Conservation (phyloP, 768 basidiomycete genomes). For the Tephrocybe sp. region DNA sequence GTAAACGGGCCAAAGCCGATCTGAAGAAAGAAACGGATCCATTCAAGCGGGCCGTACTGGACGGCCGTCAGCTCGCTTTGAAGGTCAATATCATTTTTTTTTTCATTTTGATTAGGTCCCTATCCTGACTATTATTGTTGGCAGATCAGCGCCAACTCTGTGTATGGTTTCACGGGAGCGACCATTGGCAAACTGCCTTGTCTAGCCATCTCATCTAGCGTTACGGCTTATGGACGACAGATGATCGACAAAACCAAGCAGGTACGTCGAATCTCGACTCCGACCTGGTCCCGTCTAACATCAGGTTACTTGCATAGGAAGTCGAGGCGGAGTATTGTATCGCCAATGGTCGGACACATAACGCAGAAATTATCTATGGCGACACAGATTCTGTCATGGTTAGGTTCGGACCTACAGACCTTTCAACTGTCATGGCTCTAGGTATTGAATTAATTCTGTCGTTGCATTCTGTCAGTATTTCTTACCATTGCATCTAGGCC, state of each 20-base stretch:
- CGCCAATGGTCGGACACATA: constrained; percentile 80
- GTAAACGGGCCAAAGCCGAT: constrained; percentile 94
- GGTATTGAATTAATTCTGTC: constrained; percentile 44
- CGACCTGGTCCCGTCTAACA: not conserved
- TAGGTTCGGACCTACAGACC: constrained; percentile 87
- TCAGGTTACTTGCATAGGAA: constrained; percentile 43
- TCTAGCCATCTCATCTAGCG: constrained; percentile 91
- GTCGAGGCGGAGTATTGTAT: constrained; percentile 87
- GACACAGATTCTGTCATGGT: constrained; percentile 99
- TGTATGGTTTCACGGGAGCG: constrained; percentile 98
- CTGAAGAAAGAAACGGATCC: constrained; percentile 96
- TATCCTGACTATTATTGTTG: not conserved
- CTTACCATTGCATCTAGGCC: constrained; percentile 47
- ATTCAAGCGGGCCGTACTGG: constrained; percentile 94
- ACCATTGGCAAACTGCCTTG: constrained; percentile 97
- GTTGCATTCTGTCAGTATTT: not conserved
- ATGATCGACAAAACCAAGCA: constrained; percentile 98
- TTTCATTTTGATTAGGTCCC: not conserved
- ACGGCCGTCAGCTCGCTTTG: constrained; percentile 94
- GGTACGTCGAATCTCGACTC: constrained; percentile 34
- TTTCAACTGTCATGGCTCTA: constrained; percentile 84
- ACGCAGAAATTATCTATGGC: constrained; percentile 96
- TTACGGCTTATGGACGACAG: constrained; percentile 94
- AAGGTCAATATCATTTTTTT: constrained; percentile 52
- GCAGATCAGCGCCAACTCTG: constrained; percentile 97